These are phyloP conservation scores for Lachnellula subtilissima DNA, from an alignment of 2,329 filamentous ascomycete species.

Conservation along the genomic window DNA sequence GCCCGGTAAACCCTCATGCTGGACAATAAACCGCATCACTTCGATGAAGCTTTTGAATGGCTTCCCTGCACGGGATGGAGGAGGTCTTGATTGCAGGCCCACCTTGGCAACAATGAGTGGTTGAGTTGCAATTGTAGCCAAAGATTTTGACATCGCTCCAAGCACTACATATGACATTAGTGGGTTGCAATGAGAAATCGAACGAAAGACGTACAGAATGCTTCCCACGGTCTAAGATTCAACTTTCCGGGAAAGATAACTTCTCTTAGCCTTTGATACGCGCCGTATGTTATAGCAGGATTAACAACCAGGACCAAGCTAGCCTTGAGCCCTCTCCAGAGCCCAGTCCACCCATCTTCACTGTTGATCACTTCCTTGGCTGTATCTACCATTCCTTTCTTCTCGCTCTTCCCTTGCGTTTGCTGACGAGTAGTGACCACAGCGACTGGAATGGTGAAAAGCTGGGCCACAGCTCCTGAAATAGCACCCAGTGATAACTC, in stretches of 20 bases:
- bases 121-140: constrained; percentile 89
- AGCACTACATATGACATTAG: constrained; percentile 55
- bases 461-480: constrained; percentile 84
- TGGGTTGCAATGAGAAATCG: not conserved
- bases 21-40: constrained; percentile 89
- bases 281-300: constrained; percentile 94
- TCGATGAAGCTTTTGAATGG: constrained; percentile 91
- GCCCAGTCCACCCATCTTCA: constrained; percentile 80
- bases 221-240: constrained; percentile 75
- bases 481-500: constrained; percentile 83
- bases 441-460: constrained; percentile 94
- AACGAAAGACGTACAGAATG: constrained; percentile 67
- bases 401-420: constrained; percentile 78
- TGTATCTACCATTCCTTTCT: constrained; percentile 82
- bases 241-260: constrained; percentile 71
- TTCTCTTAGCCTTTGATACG: constrained; percentile 83
- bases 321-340: constrained; percentile 95
- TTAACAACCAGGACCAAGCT: constrained; percentile 94
- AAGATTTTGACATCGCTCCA: constrained; percentile 84
- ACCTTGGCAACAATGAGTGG: constrained; percentile 98
- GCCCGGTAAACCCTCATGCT: constrained; percentile 77
- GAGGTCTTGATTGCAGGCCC: constrained; percentile 88
- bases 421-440: constrained; percentile 96
- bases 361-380: constrained; percentile 84
- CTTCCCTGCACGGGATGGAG: constrained; percentile 76